Evolutionary conservation across 2,329 filamentous ascomycete species (phyloP).

Genomic region (Neofusicoccum parvum): DNA sequence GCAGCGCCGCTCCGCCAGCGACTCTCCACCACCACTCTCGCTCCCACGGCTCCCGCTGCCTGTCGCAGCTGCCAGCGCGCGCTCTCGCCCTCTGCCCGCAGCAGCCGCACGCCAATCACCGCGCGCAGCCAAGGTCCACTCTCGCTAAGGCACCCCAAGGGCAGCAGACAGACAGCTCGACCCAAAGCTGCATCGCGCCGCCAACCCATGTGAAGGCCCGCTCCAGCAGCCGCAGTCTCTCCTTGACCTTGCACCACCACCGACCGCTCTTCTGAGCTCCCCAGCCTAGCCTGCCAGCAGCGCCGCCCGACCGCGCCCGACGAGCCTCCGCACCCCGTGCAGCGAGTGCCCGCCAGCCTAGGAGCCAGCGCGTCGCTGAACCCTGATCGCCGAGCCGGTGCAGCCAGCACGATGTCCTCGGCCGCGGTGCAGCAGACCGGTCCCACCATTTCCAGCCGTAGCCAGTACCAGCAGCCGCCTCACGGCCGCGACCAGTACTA

Average conservation of each 20-base stretch:
- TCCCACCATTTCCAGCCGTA: slow-evolving; percentile 29
- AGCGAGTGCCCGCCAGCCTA: neutral
- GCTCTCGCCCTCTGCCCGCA: slow-evolving; percentile 3
- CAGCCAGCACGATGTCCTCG: slow-evolving; percentile 35
- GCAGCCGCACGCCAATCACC: slow-evolving; percentile 12
- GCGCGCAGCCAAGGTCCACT: slow-evolving; percentile 18
- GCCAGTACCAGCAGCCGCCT: slow-evolving; percentile 32
- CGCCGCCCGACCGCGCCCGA: slow-evolving; percentile 12
- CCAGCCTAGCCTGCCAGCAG: neutral
- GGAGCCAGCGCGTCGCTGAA: slow-evolving; percentile 17
- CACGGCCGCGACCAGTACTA: slow-evolving; percentile 28
- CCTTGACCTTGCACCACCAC: slow-evolving; percentile 19
- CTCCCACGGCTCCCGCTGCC: slow-evolving; percentile 11
- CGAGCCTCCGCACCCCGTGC: slow-evolving; percentile 15
- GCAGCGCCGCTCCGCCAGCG: neutral
- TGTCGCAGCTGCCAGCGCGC: slow-evolving; percentile 8
- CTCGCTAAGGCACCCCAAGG: slow-evolving; percentile 18
- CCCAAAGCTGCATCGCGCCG: slow-evolving; percentile 15
- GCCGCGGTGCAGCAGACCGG: slow-evolving; percentile 38
- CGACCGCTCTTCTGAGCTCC: slow-evolving; percentile 12
- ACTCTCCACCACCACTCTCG: slow-evolving; percentile 15
- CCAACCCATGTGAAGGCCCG: slow-evolving; percentile 20
- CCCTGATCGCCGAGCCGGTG: slow-evolving; percentile 20
- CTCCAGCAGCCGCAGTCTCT: slow-evolving; percentile 7
- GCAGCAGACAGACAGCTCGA: slow-evolving; percentile 17